phyloP scores from a whole-genome alignment of 805 yeast species.

The Candida palmyrensis region DNA sequence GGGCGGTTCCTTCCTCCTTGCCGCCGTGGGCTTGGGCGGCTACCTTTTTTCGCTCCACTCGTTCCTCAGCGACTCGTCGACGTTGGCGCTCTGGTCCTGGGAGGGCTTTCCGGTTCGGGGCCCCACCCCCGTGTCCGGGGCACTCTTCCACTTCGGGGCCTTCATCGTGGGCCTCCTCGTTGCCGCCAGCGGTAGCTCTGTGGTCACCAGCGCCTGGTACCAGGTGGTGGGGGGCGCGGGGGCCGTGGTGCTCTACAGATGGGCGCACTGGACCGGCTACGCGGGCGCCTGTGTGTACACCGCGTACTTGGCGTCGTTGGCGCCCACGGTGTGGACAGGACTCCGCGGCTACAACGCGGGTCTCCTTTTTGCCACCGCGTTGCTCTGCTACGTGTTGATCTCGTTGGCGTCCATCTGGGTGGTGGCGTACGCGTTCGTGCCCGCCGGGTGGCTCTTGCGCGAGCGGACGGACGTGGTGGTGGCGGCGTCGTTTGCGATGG shows the following conservation, averaged over 20 bases:
- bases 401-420: conserved; percentile 90
- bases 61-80: conserved; percentile 76
- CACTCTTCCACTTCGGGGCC: conserved; percentile 57
- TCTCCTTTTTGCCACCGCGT: conserved; percentile 44
- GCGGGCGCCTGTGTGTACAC: conserved; percentile 63
- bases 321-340: conserved; percentile 57
- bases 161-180: conserved; percentile 49
- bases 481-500: conserved; percentile 45
- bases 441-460: conserved; percentile 82
- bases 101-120: conserved; percentile 85
- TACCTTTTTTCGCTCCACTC: conserved; percentile 68
- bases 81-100: conserved; percentile 94
- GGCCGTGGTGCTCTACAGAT: conserved; percentile 43
- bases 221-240: conserved; percentile 45
- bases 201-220: conserved; percentile 20
- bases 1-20: conserved; percentile 44
- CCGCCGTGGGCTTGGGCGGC: conserved; percentile 73
- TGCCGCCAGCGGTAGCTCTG: conserved; percentile 17
- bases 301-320: conserved; percentile 56
- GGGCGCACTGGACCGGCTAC: conserved; percentile 68
- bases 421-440: conserved; percentile 98
- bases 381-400: conserved; percentile 46
- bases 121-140: conserved; percentile 85
- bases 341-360: conserved; percentile 54
- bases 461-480: conserved; percentile 83